Evolutionary conservation across 345 rosid species (phyloP).

Genomic region (Salix viminalis): DNA sequence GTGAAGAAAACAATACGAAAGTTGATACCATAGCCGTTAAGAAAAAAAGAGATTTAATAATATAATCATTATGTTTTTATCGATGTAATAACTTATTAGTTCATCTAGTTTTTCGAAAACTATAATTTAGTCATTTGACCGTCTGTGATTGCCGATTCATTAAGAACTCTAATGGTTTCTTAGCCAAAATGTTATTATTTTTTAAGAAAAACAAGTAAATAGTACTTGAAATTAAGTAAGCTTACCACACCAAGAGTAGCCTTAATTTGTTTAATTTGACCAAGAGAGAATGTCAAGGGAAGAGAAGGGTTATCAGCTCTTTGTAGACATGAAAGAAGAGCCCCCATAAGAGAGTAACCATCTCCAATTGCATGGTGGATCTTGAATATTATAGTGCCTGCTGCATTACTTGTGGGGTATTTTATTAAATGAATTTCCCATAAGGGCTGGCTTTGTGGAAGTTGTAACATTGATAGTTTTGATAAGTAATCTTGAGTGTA

Average conservation of each 20-base stretch:
- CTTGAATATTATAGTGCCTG: constrained; percentile 38
- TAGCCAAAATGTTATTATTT: no score
- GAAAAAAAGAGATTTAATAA: no score
- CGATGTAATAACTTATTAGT: no score
- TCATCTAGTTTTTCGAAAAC: no score
- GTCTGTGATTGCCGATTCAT: no score
- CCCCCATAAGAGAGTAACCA: constrained; percentile 51
- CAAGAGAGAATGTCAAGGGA: constrained; percentile 38
- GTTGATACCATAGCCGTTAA: no score
- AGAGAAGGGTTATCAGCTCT: constrained; percentile 44
- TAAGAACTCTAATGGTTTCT: no score
- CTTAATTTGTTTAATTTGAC: constrained; percentile 36
- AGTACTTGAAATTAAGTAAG: no score
- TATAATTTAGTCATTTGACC: no score
- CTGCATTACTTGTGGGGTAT: constrained; percentile 37
- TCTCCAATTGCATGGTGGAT: constrained; percentile 59
- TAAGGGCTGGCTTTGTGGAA: constrained; percentile 38
- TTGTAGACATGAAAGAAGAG: constrained; percentile 49
- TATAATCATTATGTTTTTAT: no score
- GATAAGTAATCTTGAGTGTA: constrained; percentile 31
- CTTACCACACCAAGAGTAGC: constrained; percentile 27
- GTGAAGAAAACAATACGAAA: no score
- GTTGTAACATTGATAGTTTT: constrained; percentile 17
- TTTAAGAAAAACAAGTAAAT: no score
- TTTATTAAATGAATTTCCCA: constrained; percentile 53